Percentiles rank a stretch among this genome's conserved stretches.
phyloP scores from a whole-genome alignment of 139 green algal species.

The Chlamydomonas sphaeroides region DNA sequence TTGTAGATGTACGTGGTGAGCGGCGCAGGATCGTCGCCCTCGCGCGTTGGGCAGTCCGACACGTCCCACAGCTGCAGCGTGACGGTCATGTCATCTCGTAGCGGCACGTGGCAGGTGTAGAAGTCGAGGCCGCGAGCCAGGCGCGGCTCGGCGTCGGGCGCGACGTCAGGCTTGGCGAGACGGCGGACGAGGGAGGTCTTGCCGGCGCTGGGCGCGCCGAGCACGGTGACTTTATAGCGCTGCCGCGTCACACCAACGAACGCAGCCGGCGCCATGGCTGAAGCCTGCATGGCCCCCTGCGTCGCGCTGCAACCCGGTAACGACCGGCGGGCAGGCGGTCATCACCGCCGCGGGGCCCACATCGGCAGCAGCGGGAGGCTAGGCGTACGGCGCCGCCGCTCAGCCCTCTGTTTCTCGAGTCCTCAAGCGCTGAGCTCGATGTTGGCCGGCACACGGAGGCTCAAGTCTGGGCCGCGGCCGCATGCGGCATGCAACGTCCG shows the following conservation, averaged over 20 bases:
- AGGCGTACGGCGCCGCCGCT: too few species aligned
- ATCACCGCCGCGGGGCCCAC: too few species aligned
- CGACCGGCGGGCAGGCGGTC: too few species aligned
- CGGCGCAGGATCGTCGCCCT: neutral
- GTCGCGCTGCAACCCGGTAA: too few species aligned
- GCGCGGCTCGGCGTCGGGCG: neutral
- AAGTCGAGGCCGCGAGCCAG: conserved; percentile 12
- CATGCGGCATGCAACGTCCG: too few species aligned
- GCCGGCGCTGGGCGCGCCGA: neutral
- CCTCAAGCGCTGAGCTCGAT: too few species aligned
- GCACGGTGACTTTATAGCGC: conserved; percentile 9
- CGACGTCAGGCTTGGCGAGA: neutral
- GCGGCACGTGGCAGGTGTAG: conserved; percentile 8
- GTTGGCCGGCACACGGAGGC: too few species aligned
- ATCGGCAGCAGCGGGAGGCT: too few species aligned
- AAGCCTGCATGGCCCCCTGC: too few species aligned
- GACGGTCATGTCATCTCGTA: conserved; percentile 21
- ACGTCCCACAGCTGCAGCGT: conserved; percentile 40
- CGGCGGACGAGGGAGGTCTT: conserved; percentile 20
- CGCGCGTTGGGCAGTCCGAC: conserved; percentile 7
- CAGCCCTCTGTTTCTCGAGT: too few species aligned
- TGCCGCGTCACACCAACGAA: neutral
- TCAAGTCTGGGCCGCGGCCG: too few species aligned
- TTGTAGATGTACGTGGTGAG: conserved; percentile 15
- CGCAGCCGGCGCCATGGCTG: too few species aligned